A percentile compares a stretch with the other conserved stretches of the same genome.
Conservation (phyloP, 2,329 filamentous ascomycete genomes). For the Chrysoporthe austroafricana region DNA sequence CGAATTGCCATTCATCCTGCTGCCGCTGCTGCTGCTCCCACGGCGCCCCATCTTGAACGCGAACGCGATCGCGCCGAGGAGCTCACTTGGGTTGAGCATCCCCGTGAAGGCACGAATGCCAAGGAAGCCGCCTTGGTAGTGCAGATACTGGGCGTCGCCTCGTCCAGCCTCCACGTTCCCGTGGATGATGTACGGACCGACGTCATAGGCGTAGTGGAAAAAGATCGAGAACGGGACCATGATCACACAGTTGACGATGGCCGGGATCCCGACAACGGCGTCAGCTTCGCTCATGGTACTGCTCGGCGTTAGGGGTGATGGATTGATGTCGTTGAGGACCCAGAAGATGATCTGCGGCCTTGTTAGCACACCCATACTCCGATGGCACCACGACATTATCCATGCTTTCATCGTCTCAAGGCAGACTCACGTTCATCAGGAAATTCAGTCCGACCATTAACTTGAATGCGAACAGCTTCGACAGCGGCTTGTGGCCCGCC, state of each 20-base stretch:
- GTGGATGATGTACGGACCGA: slow-evolving; percentile 32
- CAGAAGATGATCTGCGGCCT: slow-evolving; percentile 23
- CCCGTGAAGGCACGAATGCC: slow-evolving; percentile 29
- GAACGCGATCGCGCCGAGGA: slow-evolving; percentile 11
- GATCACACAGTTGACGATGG: slow-evolving; percentile 34
- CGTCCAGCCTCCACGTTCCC: slow-evolving; percentile 23
- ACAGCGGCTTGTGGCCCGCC: slow-evolving; percentile 35
- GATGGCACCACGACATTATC: too few species aligned
- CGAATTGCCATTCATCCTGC: background rate
- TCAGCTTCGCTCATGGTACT: slow-evolving; percentile 32
- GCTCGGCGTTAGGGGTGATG: slow-evolving; percentile 29
- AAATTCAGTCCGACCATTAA: slow-evolving; percentile 39
- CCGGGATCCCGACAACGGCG: slow-evolving; percentile 33
- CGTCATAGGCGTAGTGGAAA: slow-evolving; percentile 33
- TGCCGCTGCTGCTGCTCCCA: background rate
- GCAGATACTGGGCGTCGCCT: slow-evolving; percentile 26
- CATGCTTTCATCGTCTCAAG: background rate
- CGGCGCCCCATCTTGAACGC: slow-evolving; percentile 16
- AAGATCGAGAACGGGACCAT: slow-evolving; percentile 35
- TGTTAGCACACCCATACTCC: background rate
- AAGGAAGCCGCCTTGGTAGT: slow-evolving; percentile 32
- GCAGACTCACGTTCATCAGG: slow-evolving; percentile 34
- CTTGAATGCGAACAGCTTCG: slow-evolving; percentile 41
- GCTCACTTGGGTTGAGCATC: slow-evolving; percentile 29
- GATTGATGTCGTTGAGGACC: slow-evolving; percentile 32